These are phyloP conservation scores for Tolypocladium inflatum DNA, from an alignment of 2,329 filamentous ascomycete genomes.

Conservation along the genomic window DNA sequence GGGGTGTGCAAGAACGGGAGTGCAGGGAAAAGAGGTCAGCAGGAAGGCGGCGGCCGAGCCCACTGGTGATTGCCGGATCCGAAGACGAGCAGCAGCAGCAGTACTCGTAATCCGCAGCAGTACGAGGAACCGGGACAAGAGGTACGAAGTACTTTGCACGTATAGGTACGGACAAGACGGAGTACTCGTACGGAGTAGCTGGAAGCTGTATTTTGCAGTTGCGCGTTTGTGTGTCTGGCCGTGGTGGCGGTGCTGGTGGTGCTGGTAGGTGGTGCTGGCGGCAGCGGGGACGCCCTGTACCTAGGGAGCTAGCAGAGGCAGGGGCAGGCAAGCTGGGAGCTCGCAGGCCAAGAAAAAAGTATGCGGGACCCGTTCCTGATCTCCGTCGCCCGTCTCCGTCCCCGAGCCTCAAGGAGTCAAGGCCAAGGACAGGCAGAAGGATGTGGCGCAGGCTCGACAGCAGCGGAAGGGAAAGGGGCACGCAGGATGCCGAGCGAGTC, in stretches of 20 bases:
- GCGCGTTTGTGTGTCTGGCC: not conserved
- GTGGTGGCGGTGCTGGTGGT: not conserved
- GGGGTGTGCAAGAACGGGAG: not conserved
- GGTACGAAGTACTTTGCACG: too few species aligned
- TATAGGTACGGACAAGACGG: too few species aligned
- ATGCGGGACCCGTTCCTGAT: not conserved
- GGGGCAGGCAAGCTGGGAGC: not conserved
- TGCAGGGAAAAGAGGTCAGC: not conserved
- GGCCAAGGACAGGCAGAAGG: not conserved
- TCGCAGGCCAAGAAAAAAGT: not conserved
- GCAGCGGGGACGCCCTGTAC: not conserved
- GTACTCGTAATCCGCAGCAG: too few species aligned
- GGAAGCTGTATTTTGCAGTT: not conserved
- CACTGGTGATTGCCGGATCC: not conserved
- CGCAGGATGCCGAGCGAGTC: not conserved
- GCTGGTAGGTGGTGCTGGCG: not conserved
- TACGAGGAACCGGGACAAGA: too few species aligned
- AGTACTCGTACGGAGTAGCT: too few species aligned
- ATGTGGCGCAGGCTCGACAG: not conserved
- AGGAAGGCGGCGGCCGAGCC: not conserved
- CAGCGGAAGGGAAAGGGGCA: not conserved
- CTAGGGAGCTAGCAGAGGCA: not conserved
- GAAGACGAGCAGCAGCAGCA: not conserved
- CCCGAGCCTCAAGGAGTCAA: not conserved
- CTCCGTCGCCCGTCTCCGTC: not conserved